These are phyloP conservation scores for Aspergillus affinis DNA, from an alignment of 495 filamentous ascomycete species.

Conservation along the genomic window DNA sequence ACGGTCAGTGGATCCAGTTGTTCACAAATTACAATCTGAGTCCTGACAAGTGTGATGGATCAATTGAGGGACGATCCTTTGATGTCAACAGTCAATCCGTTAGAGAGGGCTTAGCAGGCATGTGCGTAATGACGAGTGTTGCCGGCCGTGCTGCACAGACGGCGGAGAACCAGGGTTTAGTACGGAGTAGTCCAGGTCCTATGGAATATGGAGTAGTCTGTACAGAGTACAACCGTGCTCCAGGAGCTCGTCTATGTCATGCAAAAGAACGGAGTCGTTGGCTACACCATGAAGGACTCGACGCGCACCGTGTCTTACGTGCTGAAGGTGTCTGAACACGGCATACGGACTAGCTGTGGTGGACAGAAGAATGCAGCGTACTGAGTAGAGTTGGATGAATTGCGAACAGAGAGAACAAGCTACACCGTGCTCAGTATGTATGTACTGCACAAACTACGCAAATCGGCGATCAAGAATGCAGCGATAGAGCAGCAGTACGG, in stretches of 20 bases:
- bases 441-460: too few species aligned
- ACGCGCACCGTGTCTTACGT: not conserved
- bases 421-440: too few species aligned
- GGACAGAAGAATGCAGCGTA: too few species aligned
- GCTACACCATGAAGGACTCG: not conserved
- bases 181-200: not conserved
- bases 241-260: not conserved
- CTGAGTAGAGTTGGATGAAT: not conserved
- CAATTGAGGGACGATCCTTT: conserved; percentile 14
- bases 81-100: not conserved
- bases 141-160: conserved; percentile 1
- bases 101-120: not conserved
- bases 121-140: not conserved
- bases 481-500: too few species aligned
- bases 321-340: not conserved
- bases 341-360: not conserved
- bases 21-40: conserved; percentile 3
- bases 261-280: not conserved
- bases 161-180: not conserved
- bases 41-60: conserved; percentile 15
- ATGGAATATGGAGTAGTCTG: not conserved
- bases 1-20: conserved; percentile 33
- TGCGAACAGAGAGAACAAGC: not conserved
- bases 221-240: too few species aligned
- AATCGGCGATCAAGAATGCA: not conserved